Evolutionary conservation across 2,329 filamentous ascomycete genomes (phyloP), one percentile per base, ranked within the genome.

Genomic region (Rhynchosporium graminicola): DNA sequence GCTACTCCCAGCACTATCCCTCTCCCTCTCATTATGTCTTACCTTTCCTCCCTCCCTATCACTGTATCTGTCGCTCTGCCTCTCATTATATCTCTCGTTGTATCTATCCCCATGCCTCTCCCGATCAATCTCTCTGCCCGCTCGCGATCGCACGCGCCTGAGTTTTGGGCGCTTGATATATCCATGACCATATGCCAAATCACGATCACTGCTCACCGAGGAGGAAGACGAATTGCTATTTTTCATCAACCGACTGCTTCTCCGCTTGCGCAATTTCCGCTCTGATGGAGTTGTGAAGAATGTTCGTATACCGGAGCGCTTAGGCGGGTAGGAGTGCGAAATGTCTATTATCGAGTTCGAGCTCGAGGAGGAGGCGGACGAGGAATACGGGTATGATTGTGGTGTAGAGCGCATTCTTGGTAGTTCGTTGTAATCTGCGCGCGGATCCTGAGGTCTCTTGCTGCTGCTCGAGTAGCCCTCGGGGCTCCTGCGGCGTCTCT

Each of bases 171-270:
- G 60, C 63, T 68, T 73, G 13, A 74, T 63, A 58, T 82, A 87
- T 15, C 85, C 87, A 60, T 77, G 80, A 9, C 87, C 87, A 71
- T 89, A 90, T 9, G 87, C 87, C 64, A 90, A 76, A 71, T 91
- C 88, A 26, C 83, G 84, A 73, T 89, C 86, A 40, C 57, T 59
- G 36, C 28, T 59, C 60, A 89, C 79, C 0, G 86, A 88, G 0
- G 86, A 89, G 2, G 85, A 87, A 1, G 87, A 90, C 1, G 83
- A 87, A 69, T 87, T 88, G 20, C 46, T 61, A 68, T 86, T 82
- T 61, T 80, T 82, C 47, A 87, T 79, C 59, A 88, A 80, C 62
- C 84, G 80, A 31, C 74, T 75, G 59, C 73, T 76, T 45, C 79
- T 79, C 66, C 77, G 79, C 67, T 78, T 80, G 61, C 79, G 80